Conservation (phyloP, 805 yeast species). For the Torulaspora franciscae region DNA sequence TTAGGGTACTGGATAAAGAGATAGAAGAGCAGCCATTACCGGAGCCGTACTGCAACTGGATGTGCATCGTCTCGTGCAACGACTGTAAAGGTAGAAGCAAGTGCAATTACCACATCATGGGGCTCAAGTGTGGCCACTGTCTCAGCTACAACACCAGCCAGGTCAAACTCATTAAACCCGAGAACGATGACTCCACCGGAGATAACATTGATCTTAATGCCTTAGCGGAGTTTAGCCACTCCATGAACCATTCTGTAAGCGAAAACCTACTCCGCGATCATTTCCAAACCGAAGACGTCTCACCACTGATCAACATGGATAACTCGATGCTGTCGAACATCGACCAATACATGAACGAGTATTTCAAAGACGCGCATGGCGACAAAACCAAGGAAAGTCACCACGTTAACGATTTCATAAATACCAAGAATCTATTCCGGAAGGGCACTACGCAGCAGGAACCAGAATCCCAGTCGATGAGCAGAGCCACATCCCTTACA, state of each 20-base stretch:
- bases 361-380: conserved; percentile 16
- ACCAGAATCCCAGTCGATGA: conserved; percentile 12
- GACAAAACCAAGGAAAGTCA: conserved; percentile 11
- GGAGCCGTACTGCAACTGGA: conserved; percentile 70
- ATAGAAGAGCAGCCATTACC: conserved; percentile 74
- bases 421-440: conserved; percentile 17
- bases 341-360: conserved; percentile 21
- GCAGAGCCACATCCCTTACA: conserved; percentile 15
- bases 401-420: conserved; percentile 19
- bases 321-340: conserved; percentile 19
- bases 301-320: conserved; percentile 21
- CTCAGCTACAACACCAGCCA: conserved; percentile 83
- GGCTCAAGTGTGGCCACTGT: conserved; percentile 83
- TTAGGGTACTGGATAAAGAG: conserved; percentile 80
- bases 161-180: conserved; percentile 62
- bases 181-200: conserved; percentile 39
- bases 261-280: conserved; percentile 21
- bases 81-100: conserved; percentile 84
- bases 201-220: conserved; percentile 12
- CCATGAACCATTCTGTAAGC: conserved; percentile 15
- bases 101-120: conserved; percentile 74
- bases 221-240: conserved; percentile 11
- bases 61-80: conserved; percentile 69
- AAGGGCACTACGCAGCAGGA: conserved; percentile 1
- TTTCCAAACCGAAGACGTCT: conserved; percentile 25